Conservation (phyloP, 2,329 filamentous ascomycete genomes). For the Fonsecaea pedrosoi region DNA sequence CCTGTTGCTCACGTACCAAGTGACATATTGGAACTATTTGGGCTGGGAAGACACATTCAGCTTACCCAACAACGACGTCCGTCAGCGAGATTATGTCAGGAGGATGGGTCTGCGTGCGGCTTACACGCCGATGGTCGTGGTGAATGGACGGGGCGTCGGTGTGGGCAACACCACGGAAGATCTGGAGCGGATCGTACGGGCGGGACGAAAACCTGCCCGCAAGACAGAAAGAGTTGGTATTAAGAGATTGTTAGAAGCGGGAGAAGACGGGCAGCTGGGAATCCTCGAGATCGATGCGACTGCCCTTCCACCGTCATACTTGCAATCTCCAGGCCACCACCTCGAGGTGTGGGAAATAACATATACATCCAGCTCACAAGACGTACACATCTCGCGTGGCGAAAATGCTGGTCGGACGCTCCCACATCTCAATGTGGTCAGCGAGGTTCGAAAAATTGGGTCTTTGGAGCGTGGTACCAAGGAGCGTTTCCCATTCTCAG, state of each 20-base stretch:
- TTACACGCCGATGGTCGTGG: slow-evolving; percentile 30
- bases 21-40: slow-evolving; percentile 30
- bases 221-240: background rate
- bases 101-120: slow-evolving; percentile 7
- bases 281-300: slow-evolving; percentile 9
- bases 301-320: background rate
- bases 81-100: slow-evolving; percentile 27
- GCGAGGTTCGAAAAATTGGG: slow-evolving; percentile 6
- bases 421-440: slow-evolving; percentile 25
- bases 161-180: slow-evolving; percentile 25
- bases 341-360: slow-evolving; percentile 18
- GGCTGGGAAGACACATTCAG: slow-evolving; percentile 32
- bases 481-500: background rate
- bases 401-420: slow-evolving; percentile 21
- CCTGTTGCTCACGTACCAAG: slow-evolving; percentile 30
- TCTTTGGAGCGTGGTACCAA: slow-evolving; percentile 5
- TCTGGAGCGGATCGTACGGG: slow-evolving; percentile 6
- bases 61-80: slow-evolving; percentile 19
- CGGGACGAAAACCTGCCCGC: background rate
- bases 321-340: background rate
- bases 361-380: slow-evolving; percentile 12
- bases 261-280: background rate
- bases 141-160: slow-evolving; percentile 26
- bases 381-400: slow-evolving; percentile 16
- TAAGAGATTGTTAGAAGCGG: background rate